A percentile compares a stretch with the other conserved stretches of the same genome.
Evolutionary conservation across 1,139 yeast species (phyloP).

Genomic region (Suhomyces panamericanus): DNA sequence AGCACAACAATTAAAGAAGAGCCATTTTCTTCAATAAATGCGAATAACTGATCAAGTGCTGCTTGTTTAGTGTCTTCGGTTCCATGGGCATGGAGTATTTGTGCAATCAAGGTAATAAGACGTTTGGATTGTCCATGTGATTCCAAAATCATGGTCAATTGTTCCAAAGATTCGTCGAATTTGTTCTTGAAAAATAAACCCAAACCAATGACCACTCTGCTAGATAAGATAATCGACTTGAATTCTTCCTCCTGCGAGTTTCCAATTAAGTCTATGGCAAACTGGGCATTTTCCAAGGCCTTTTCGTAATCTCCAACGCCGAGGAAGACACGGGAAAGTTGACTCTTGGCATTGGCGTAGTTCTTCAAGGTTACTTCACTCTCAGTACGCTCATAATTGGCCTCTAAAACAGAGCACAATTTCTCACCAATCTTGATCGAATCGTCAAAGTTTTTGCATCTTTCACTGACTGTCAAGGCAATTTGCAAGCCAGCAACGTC

Average conservation of each 20-base stretch:
- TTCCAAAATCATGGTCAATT: constrained; percentile 60
- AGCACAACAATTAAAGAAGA: constrained; percentile 65
- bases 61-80: constrained; percentile 76
- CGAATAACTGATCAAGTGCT: constrained; percentile 71
- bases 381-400: constrained; percentile 58
- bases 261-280: constrained; percentile 51
- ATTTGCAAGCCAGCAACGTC: constrained; percentile 64
- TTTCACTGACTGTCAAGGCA: constrained; percentile 63
- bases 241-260: constrained; percentile 19
- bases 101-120: constrained; percentile 72
- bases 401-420: constrained; percentile 54
- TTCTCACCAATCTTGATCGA: constrained; percentile 52
- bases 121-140: constrained; percentile 49
- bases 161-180: constrained; percentile 64
- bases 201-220: constrained; percentile 69
- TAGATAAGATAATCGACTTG: constrained; percentile 46
- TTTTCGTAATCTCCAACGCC: constrained; percentile 55
- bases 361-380: constrained; percentile 45
- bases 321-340: constrained; percentile 66
- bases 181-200: constrained; percentile 61
- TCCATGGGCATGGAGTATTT: constrained; percentile 73
- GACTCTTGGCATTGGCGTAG: constrained; percentile 64
- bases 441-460: constrained; percentile 59
- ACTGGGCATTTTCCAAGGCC: constrained; percentile 64
- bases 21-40: constrained; percentile 63